Conservation (phyloP, 2,329 filamentous ascomycete species). For the Neopestalotiopsis sp. region DNA sequence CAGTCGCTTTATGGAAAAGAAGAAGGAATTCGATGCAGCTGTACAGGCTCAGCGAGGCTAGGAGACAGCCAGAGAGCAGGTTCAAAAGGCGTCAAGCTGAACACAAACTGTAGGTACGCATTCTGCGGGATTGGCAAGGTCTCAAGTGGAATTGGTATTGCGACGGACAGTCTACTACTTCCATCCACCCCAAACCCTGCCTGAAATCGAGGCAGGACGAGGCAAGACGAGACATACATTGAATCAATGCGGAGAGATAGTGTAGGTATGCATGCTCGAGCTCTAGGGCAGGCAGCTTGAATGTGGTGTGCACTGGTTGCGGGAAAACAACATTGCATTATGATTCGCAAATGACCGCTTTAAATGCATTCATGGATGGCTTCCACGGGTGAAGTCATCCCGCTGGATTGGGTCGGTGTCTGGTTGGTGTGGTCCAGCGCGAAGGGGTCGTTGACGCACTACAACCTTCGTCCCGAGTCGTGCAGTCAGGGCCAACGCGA, state of each 20-base stretch:
- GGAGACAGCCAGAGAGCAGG: background rate
- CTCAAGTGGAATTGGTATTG: no score
- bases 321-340: background rate
- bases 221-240: no score
- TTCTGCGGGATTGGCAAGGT: no score
- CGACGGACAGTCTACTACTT: no score
- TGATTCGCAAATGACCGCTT: background rate
- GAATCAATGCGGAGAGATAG: no score
- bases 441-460: background rate
- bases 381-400: background rate
- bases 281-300: no score
- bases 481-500: background rate
- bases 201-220: no score
- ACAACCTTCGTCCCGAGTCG: background rate
- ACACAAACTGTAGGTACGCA: background rate
- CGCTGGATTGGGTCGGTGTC: background rate
- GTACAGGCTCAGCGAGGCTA: slow-evolving; percentile 18
- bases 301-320: background rate
- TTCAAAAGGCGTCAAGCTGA: background rate
- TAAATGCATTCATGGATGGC: background rate
- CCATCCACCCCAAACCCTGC: no score
- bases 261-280: no score
- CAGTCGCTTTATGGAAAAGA: slow-evolving; percentile 53
- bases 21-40: slow-evolving; percentile 46
- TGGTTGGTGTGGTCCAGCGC: background rate